These are phyloP conservation scores for Monosporascus cannonballus DNA, from an alignment of 2,329 filamentous ascomycete genomes.

Conservation along the genomic window DNA sequence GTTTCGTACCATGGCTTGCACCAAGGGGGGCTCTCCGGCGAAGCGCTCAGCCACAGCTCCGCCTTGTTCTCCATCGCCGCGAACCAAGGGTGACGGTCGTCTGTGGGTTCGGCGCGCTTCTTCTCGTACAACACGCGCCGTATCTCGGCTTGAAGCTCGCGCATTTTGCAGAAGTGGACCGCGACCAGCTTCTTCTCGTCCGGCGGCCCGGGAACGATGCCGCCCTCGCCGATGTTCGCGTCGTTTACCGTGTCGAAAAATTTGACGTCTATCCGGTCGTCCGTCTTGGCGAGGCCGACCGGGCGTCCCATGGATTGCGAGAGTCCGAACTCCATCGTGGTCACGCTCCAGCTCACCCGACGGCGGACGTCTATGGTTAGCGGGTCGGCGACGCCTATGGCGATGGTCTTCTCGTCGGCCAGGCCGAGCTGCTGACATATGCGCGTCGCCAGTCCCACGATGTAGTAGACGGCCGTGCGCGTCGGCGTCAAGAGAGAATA, in stretches of 20 bases:
- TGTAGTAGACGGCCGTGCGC: conserved; percentile 86
- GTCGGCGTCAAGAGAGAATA: conserved; percentile 93
- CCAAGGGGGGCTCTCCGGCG: conserved; percentile 64
- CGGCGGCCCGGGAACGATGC: conserved; percentile 64
- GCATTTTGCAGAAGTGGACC: conserved; percentile 92
- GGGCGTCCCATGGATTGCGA: conserved; percentile 84
- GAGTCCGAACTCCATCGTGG: conserved; percentile 82
- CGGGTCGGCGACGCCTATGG: conserved; percentile 57
- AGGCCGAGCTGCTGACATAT: conserved; percentile 86
- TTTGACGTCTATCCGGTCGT: conserved; percentile 77
- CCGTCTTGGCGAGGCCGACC: conserved; percentile 73
- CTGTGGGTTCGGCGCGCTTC: conserved; percentile 68
- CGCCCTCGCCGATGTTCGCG: conserved; percentile 70
- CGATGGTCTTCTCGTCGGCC: conserved; percentile 83
- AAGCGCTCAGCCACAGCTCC: conserved; percentile 69
- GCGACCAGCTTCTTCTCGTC: conserved; percentile 82
- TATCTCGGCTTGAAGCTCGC: conserved; percentile 81
- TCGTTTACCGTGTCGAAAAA: conserved; percentile 84
- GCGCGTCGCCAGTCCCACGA: conserved; percentile 80
- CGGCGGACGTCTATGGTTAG: conserved; percentile 85
- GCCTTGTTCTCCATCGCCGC: conserved; percentile 71
- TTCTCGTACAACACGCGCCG: conserved; percentile 79
- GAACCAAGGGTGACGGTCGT: conserved; percentile 86
- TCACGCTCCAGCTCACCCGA: conserved; percentile 80
- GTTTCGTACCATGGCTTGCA: conserved; percentile 67